Evolutionary conservation across 345 rosid genomes (phyloP), one percentile per base, ranked within the genome.

Genomic region (Rhodamnia argentea): DNA sequence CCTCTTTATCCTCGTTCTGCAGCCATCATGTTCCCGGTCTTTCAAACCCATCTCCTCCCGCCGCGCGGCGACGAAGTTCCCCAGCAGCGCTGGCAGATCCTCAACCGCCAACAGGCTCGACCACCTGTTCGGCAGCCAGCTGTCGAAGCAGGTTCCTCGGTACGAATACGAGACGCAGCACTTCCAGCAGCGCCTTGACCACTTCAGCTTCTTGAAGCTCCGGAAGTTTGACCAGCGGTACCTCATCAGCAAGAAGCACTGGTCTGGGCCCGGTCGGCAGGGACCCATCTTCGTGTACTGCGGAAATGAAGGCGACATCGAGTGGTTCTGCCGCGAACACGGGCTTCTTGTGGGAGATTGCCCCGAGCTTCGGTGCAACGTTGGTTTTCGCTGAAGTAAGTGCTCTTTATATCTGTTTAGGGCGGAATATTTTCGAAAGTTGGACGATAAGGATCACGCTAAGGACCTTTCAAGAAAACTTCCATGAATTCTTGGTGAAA

Each of bases 201-300:
- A 94, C 86, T 95, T 95, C 93, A 93, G 97, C 91, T 95, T 95
- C 93, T 88, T 92, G 14, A 90, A 92, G 82, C 92, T 90, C 88
- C 93, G 94, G 64, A 90, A 83, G 32, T 95, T 93, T 91, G 84
- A 87, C 78, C 96, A 93, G 83, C 91, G 95, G 13, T 95, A 94
- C 90, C 94, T 95, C 56, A 90, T 95, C 53, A 93, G 88, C 90
- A 82, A 93, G 83, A 94, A 93, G 20, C 90, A 93, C 89, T 95
- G 97, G 97, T 32, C 87, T 29, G 97, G 97, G 22, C 91, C 96
- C 84, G 75, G 87, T 42, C 83, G 91, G 13, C 86, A 85, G 54
- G 97, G 89, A 15, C 98, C 98, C 84, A 95, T 95, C 91, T 95
- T 95, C 87, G 84, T 95, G 85, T 95, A 95, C 91, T 95, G 97